Evolutionary conservation across 768 basidiomycete species (phyloP), one percentile per base, ranked within the genome.

Genomic region (Panaeolus cyanescens): DNA sequence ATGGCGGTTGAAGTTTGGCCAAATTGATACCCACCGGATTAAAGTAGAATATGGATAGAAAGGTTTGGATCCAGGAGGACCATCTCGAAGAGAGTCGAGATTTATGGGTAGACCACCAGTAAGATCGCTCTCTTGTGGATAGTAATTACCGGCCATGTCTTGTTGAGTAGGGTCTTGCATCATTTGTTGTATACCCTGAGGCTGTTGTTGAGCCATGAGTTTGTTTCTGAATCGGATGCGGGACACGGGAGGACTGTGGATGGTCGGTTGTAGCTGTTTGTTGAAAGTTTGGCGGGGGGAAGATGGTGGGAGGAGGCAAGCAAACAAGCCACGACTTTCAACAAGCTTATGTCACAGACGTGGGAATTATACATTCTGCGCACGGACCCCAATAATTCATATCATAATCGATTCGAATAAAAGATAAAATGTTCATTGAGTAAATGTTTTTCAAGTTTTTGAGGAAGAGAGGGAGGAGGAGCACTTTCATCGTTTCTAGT

Each of bases 1-100:
- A 39, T 5, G n/a, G 45, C 39, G 60, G 54, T 39, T 22, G 13
- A 36, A 55, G 30, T n/a, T 28, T n/a, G 45, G 7, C 45, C 25
- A 31, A 25, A 34, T 32, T 30, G 53, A 58, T 53, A 81, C 89
- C 59, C 72, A 93, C 92, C 92, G 87, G 69, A 95, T 95, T 58
- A 95, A 85, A 32, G 92, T 95, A 3, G 92, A 94, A 71, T 95
- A 95, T 2, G 92, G 93, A 69, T 95, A 95, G 69, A 94, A 93
- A 5, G 92, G 92, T 73, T 95, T 95, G 72, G 87, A 92, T 53
- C 93, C 92, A 6, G 93, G 91, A 2, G 92, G 93, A 0, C 93
- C 92, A 70, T 95, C 92, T 57, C 92, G 83, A 59, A 94, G 80
- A 3, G 92, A 93, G 73, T 93, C 91, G 25, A 94, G 88, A 70